Evolutionary conservation across 2,329 filamentous ascomycete genomes (phyloP).

Genomic region (Macrophomina phaseolina): DNA sequence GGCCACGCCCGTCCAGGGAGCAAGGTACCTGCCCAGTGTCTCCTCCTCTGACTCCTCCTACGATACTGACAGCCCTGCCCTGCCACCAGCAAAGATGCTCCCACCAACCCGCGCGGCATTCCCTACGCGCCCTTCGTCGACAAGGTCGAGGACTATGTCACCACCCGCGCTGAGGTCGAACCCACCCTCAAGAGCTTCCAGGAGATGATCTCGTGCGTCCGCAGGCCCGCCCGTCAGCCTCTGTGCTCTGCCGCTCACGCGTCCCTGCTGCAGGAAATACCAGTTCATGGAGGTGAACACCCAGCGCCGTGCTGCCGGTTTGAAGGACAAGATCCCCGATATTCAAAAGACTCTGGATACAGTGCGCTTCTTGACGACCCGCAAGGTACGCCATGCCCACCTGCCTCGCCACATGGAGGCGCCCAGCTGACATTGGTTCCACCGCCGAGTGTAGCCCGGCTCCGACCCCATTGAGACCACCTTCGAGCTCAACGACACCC

Average conservation of each 20-base stretch:
- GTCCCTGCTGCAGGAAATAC: slow-evolving; percentile 75
- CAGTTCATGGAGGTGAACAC: slow-evolving; percentile 99
- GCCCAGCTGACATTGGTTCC: slow-evolving; percentile 42
- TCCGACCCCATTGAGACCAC: slow-evolving; percentile 82
- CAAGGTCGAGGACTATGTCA: slow-evolving; percentile 86
- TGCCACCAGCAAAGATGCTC: slow-evolving; percentile 48
- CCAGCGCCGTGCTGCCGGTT: slow-evolving; percentile 76
- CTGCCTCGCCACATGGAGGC: slow-evolving; percentile 32
- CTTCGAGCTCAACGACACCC: slow-evolving; percentile 95
- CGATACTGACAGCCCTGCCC: not conserved
- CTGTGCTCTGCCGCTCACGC: slow-evolving; percentile 30
- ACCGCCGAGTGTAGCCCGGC: slow-evolving; percentile 40
- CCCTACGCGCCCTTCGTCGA: slow-evolving; percentile 85
- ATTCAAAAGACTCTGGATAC: slow-evolving; percentile 96
- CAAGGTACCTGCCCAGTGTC: slow-evolving; percentile 33
- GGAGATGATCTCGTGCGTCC: slow-evolving; percentile 84
- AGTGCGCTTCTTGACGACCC: slow-evolving; percentile 80
- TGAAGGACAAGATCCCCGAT: slow-evolving; percentile 95
- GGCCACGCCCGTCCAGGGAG: slow-evolving; percentile 37
- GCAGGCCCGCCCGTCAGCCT: not conserved
- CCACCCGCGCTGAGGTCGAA: slow-evolving; percentile 79
- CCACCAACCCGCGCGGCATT: slow-evolving; percentile 82
- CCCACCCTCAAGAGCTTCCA: slow-evolving; percentile 81
- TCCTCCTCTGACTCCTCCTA: not conserved
- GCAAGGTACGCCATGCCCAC: slow-evolving; percentile 62